A percentile compares a stretch with the other conserved stretches of the same genome.
These are phyloP conservation scores for Scolecobasidium constrictum DNA, from an alignment of 2,329 filamentous ascomycete species.

Conservation along the genomic window DNA sequence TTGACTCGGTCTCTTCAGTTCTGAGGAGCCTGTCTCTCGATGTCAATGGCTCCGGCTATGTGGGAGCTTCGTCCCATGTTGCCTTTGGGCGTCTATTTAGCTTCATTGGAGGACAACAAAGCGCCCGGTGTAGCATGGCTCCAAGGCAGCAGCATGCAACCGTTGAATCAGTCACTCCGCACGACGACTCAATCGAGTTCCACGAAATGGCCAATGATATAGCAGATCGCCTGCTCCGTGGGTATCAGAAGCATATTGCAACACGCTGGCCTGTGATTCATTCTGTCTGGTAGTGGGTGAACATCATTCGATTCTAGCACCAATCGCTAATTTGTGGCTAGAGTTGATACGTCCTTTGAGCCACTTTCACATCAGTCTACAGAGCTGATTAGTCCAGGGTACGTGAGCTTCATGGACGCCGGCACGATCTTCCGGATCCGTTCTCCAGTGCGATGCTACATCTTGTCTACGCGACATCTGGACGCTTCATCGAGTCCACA, in stretches of 20 bases:
- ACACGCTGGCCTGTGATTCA: constrained; percentile 18
- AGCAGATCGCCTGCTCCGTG: constrained; percentile 16
- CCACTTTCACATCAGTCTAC: too few species aligned
- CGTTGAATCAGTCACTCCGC: too few species aligned
- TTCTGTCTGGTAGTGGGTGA: too few species aligned
- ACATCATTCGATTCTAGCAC: too few species aligned
- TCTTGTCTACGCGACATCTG: constrained; percentile 20
- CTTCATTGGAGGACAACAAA: too few species aligned
- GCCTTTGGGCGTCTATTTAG: constrained; percentile 15
- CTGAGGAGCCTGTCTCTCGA: constrained; percentile 16
- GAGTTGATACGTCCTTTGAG: too few species aligned
- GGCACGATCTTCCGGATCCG: constrained; percentile 12
- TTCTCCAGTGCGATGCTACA: constrained; percentile 15
- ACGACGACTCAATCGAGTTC: too few species aligned
- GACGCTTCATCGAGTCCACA: constrained; percentile 20
- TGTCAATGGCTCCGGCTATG: constrained; percentile 15
- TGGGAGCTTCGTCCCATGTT: constrained; percentile 16
- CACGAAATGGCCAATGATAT: constrained; percentile 11
- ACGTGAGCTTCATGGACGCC: constrained; percentile 14
- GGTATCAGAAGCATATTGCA: constrained; percentile 18
- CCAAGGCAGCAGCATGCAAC: too few species aligned
- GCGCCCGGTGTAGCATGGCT: too few species aligned
- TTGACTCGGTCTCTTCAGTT: too few species aligned
- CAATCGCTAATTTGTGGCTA: too few species aligned
- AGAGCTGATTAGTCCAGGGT: too few species aligned